These are phyloP conservation scores for Annulohypoxylon moriforme DNA, from an alignment of 495 filamentous ascomycete genomes.

Conservation along the genomic window DNA sequence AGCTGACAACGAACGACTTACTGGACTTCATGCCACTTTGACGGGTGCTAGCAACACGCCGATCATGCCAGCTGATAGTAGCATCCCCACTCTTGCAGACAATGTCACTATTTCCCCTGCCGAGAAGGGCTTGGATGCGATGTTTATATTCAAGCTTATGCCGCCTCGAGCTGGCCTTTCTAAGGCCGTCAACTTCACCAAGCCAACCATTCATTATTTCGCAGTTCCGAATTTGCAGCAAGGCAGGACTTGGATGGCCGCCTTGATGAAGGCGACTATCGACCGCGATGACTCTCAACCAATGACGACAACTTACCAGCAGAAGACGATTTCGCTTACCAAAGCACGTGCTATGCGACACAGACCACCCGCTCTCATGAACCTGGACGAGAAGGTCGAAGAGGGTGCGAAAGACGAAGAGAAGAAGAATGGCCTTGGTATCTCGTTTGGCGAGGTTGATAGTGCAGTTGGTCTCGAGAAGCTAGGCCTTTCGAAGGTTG, in stretches of 20 bases:
- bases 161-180: conserved; percentile 89
- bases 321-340: conserved; percentile 88
- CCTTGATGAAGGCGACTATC: conserved; percentile 98
- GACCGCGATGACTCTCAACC: conserved; percentile 85
- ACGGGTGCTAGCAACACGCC: conserved; percentile 85
- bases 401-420: conserved; percentile 43
- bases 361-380: conserved; percentile 88
- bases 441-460: conserved; percentile 62
- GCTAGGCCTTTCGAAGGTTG: conserved; percentile 54
- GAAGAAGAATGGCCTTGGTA: conserved; percentile 59
- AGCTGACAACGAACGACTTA: conserved; percentile 91
- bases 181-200: conserved; percentile 95
- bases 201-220: conserved; percentile 96
- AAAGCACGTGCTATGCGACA: conserved; percentile 86
- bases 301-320: conserved; percentile 91
- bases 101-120: conserved; percentile 55
- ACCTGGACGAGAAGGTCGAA: conserved; percentile 67
- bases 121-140: conserved; percentile 63
- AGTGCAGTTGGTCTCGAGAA: conserved; percentile 62
- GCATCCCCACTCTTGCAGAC: conserved; percentile 65
- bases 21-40: conserved; percentile 88
- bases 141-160: conserved; percentile 98
- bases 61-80: conserved; percentile 74
- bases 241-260: conserved; percentile 97
- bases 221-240: conserved; percentile 90